Conservation (phyloP, 2,329 filamentous ascomycete species). For the Eutypella sp. region DNA sequence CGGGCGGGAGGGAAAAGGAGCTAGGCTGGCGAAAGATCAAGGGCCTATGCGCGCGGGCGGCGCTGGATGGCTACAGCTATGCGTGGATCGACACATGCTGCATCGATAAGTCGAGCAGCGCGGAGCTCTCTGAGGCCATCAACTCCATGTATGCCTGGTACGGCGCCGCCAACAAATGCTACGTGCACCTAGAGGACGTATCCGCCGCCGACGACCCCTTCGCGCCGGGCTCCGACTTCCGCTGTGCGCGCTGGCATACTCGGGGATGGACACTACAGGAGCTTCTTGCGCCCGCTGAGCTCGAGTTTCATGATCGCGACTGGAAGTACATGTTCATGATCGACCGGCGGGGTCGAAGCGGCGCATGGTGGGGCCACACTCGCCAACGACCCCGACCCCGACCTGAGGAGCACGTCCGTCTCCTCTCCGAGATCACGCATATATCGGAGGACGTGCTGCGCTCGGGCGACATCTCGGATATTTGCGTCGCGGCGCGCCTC, state of each 20-base stretch:
- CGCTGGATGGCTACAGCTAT: background rate
- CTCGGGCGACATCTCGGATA: background rate
- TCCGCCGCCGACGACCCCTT: background rate
- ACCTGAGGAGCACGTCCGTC: background rate
- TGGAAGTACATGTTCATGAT: background rate
- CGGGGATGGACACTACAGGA: background rate
- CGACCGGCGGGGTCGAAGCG: background rate
- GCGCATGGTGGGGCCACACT: background rate
- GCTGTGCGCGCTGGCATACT: background rate
- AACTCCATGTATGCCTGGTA: background rate
- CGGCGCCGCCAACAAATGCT: background rate
- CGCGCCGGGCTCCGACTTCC: background rate
- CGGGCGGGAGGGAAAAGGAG: background rate
- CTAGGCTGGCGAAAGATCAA: background rate
- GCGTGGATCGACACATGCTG: background rate
- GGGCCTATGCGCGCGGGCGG: background rate
- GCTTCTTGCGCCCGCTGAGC: background rate
- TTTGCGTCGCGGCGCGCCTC: background rate
- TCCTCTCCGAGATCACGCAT: background rate
- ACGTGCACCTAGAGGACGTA: background rate
- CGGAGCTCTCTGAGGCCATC: background rate
- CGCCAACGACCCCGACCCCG: background rate
- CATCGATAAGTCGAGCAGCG: slow-evolving; percentile 1
- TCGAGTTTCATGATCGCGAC: background rate
- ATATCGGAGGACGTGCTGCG: background rate